Base-by-base conservation (phyloP, 2,329 filamentous ascomycete genomes). In the Purpureocillium lavendulum region DNA sequence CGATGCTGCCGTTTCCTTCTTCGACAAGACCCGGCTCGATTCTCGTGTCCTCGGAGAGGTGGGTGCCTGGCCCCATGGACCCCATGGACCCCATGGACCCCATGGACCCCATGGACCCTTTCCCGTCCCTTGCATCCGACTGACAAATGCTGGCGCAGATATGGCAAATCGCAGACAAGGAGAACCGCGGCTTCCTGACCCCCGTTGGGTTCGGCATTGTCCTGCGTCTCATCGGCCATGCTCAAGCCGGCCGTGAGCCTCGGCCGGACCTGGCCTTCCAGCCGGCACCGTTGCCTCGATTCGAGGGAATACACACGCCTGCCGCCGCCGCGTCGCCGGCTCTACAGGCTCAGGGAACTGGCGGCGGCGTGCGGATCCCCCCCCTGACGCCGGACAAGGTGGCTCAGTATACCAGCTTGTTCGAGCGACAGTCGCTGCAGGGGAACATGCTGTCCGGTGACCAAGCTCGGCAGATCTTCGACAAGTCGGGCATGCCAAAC, bases 121-220 rank as follows among this genome's bases (percentile, higher is more conserved):
- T 26, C 10, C 16, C 24, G 9, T n/a, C 32, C 33, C 30, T 30
- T 10, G 26, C 30, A 18, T 37, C 31, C 38, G 36, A 39, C 42
- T 47, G 29, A 33, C 40, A 17, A 28, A 35, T 15, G 16, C 31
- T 32, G 18, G 39, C 31, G 21, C 62, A 95, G 85, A 97, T 98
- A 73, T 98, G 92, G 92, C 90, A 97, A 67, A 92, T 98, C 60
- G 90, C 92, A 51, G 92, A 98, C 67, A 88, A 79, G 49, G 90
- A 97, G 68, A 98, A 98, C 68, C 80, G 89, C 48, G 92, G 92
- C 38, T 84, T 97, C 50, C 71, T 98, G 50, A 96, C 89, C 28
- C 88, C 88, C 15, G 79, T 88, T 32, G 92, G 90, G 58, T 98
- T 98, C 66, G 87, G 89, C 45, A 78, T 95, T 58, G 92, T 94